These are phyloP conservation scores for Phaeosphaeriaceae sp. DNA, from an alignment of 2,329 filamentous ascomycete genomes.

Conservation along the genomic window DNA sequence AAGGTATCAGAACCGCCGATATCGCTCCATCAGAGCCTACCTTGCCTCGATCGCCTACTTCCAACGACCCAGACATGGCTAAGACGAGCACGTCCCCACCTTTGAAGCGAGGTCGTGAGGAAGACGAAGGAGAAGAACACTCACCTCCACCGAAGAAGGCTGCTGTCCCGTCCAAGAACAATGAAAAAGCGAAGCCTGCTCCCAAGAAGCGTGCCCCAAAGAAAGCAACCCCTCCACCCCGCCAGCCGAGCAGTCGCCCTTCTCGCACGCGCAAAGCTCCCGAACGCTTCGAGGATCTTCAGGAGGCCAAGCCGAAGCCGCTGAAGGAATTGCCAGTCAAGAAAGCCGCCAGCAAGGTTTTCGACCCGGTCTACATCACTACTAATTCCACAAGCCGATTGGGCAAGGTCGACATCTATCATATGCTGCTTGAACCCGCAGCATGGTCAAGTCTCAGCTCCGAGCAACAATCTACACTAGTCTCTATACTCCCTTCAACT, in stretches of 20 bases:
- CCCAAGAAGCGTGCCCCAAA: slow-evolving; percentile 13
- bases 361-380: slow-evolving; percentile 40
- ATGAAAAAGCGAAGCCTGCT: slow-evolving; percentile 2
- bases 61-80: slow-evolving; percentile 5
- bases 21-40: neutral
- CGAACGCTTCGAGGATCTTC: slow-evolving; percentile 24
- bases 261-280: slow-evolving; percentile 39
- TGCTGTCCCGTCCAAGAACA: neutral
- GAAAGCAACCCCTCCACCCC: slow-evolving; percentile 8
- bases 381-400: slow-evolving; percentile 40
- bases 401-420: slow-evolving; percentile 41
- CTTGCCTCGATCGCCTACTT: neutral
- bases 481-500: slow-evolving; percentile 32
- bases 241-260: slow-evolving; percentile 23
- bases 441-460: slow-evolving; percentile 39
- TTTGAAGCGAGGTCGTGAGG: slow-evolving; percentile 16
- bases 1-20: neutral
- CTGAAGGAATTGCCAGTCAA: slow-evolving; percentile 14
- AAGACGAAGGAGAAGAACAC: slow-evolving; percentile 2
- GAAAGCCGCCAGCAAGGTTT: slow-evolving; percentile 27
- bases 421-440: slow-evolving; percentile 38
- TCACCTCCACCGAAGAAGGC: slow-evolving; percentile 14
- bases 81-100: neutral
- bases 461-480: slow-evolving; percentile 26
- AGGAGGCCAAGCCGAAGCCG: slow-evolving; percentile 12